Evolutionary conservation across 441 rosid species (phyloP).

Genomic region (Erodium moschatum): DNA sequence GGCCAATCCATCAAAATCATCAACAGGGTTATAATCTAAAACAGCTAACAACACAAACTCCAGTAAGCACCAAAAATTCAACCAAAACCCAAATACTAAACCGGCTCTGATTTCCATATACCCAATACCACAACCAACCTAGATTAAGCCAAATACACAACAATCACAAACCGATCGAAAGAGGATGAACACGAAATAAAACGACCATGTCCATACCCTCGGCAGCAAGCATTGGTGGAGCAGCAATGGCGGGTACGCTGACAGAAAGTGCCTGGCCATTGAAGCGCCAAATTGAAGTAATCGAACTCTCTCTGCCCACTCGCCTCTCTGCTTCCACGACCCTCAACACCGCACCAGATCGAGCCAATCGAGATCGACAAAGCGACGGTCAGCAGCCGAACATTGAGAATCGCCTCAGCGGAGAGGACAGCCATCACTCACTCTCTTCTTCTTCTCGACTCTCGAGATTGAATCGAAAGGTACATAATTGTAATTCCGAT

Average conservation of each 20-base stretch:
- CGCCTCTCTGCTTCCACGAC: not conserved
- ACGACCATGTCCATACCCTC: conserved; percentile 35
- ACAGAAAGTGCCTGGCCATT: conserved; percentile 84
- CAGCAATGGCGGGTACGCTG: conserved; percentile 39
- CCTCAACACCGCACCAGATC: conserved; percentile 1
- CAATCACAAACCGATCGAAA: not conserved
- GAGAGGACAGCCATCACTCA: not conserved
- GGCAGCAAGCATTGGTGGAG: conserved; percentile 40
- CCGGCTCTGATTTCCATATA: not conserved
- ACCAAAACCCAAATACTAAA: not conserved
- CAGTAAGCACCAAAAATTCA: not conserved
- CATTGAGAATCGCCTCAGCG: not conserved
- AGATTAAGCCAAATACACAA: not conserved
- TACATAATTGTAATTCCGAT: not conserved
- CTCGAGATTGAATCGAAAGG: not conserved
- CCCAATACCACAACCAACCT: not conserved
- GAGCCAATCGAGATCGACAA: not conserved
- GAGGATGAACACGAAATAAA: not conserved
- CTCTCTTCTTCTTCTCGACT: not conserved
- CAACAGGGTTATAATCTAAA: not conserved
- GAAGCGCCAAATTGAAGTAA: conserved; percentile 71
- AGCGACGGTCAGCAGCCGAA: not conserved
- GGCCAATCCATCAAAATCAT: not conserved
- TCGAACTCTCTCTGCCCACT: conserved; percentile 68
- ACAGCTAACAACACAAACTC: no score